Evolutionary conservation across 345 rosid genomes (phyloP).

Genomic region (Ceriops tagal): DNA sequence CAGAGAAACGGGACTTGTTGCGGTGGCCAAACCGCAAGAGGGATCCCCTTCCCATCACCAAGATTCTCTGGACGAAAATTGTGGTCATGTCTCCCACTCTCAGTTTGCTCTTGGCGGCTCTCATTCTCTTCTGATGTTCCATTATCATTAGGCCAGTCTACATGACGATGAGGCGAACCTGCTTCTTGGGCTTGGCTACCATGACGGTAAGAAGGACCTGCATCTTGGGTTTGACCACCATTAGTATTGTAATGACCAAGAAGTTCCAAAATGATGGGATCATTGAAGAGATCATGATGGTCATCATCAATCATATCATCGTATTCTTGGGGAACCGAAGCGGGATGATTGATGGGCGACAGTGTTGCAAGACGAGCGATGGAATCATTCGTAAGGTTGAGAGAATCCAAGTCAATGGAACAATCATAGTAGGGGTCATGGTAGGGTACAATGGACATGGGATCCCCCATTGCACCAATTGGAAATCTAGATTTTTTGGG

Average conservation of each 20-base stretch:
- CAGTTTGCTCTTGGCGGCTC: not conserved
- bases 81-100: not conserved
- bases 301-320: conserved; percentile 1
- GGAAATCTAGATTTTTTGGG: not conserved
- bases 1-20: conserved; percentile 33
- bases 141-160: not conserved
- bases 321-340: not conserved
- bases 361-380: conserved; percentile 23
- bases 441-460: conserved; percentile 22
- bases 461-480: conserved; percentile 33
- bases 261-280: conserved; percentile 23
- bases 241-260: not conserved
- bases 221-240: conserved; percentile 7
- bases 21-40: conserved; percentile 26
- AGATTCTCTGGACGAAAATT: not conserved
- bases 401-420: conserved; percentile 13
- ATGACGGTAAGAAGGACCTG: conserved; percentile 6
- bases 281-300: conserved; percentile 18
- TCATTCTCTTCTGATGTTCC: not conserved
- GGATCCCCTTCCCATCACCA: conserved; percentile 1
- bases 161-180: conserved; percentile 7
- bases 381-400: conserved; percentile 3
- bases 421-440: conserved; percentile 28
- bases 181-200: conserved; percentile 7
- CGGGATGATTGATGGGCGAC: conserved; percentile 2